phyloP scores from a whole-genome alignment of 139 green algal species.

The Auxenochlorella protothecoides region DNA sequence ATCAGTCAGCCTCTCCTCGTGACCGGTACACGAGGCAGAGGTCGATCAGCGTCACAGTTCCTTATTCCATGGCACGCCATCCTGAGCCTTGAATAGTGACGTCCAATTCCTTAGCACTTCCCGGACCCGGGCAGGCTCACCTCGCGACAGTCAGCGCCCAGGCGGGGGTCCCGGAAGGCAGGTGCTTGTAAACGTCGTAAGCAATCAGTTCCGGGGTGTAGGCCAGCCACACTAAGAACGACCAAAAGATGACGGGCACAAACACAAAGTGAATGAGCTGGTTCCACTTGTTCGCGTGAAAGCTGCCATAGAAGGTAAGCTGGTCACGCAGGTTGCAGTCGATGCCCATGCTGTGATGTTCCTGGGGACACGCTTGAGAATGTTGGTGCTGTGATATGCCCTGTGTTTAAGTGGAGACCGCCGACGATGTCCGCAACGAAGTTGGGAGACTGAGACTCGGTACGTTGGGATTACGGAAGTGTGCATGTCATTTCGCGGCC shows the following conservation, averaged over 20 bases:
- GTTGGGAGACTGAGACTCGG: too few relatives aligned
- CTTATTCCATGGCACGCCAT: too few relatives aligned
- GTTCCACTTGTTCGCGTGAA: constrained; percentile 60
- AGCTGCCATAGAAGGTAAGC: constrained; percentile 61
- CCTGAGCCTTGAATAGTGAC: too few relatives aligned
- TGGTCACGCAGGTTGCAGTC: constrained; percentile 10
- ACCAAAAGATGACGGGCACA: constrained; percentile 64
- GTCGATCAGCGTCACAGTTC: neutral
- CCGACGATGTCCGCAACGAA: too few relatives aligned
- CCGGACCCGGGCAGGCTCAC: too few relatives aligned
- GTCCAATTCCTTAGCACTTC: too few relatives aligned
- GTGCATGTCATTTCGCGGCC: too few relatives aligned
- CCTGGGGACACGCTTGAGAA: neutral
- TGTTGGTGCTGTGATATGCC: neutral
- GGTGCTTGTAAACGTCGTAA: constrained; percentile 7
- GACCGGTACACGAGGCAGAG: too few relatives aligned
- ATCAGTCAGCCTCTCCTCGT: too few relatives aligned
- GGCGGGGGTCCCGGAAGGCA: neutral
- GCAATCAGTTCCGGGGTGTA: constrained; percentile 29
- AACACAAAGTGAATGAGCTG: constrained; percentile 77
- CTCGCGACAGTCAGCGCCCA: too few relatives aligned
- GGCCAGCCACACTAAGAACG: constrained; percentile 44
- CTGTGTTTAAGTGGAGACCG: too few relatives aligned
- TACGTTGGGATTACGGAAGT: too few relatives aligned
- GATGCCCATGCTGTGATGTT: neutral